phyloP scores from a whole-genome alignment of 305 asterid genomes.

The Ilex paraguariensis region DNA sequence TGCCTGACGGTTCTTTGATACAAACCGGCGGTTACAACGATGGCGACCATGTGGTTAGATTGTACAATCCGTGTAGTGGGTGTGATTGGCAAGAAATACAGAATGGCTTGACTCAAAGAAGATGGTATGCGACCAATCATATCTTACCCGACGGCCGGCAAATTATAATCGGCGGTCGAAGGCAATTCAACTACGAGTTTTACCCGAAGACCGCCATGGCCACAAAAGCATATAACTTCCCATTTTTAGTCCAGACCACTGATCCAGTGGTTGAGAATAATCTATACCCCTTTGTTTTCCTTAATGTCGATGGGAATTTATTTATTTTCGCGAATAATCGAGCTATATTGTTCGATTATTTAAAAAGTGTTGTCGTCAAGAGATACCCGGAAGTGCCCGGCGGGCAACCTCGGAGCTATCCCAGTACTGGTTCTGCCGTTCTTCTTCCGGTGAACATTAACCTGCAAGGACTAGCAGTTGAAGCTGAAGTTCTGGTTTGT shows the following conservation, averaged over 20 bases:
- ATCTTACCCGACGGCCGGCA: constrained; percentile 36
- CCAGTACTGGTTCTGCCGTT: constrained; percentile 50
- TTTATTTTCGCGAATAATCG: constrained; percentile 50
- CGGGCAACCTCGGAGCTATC: constrained; percentile 52
- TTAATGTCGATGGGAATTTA: constrained; percentile 36
- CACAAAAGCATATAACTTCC: constrained; percentile 15
- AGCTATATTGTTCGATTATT: constrained; percentile 39
- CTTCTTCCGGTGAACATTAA: constrained; percentile 35
- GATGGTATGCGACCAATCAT: constrained; percentile 62
- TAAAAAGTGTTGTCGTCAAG: constrained; percentile 11
- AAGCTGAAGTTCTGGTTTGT: constrained; percentile 42
- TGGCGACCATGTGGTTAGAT: constrained; percentile 14
- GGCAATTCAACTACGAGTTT: constrained; percentile 38
- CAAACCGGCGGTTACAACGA: constrained; percentile 23
- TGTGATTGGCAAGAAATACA: constrained; percentile 21
- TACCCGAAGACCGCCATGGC: constrained; percentile 9
- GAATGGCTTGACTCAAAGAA: constrained; percentile 6
- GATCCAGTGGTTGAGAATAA: constrained; percentile 36
- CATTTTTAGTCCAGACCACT: constrained; percentile 28
- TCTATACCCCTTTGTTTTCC: constrained; percentile 34
- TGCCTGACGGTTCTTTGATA: constrained; percentile 12
- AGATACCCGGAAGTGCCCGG: constrained; percentile 44
- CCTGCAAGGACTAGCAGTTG: background rate
- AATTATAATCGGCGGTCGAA: constrained; percentile 49
- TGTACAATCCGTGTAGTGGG: constrained; percentile 1